phyloP scores from a whole-genome alignment of 176 grass and related monocot genomes.

The Hyparrhenia diplandra region DNA sequence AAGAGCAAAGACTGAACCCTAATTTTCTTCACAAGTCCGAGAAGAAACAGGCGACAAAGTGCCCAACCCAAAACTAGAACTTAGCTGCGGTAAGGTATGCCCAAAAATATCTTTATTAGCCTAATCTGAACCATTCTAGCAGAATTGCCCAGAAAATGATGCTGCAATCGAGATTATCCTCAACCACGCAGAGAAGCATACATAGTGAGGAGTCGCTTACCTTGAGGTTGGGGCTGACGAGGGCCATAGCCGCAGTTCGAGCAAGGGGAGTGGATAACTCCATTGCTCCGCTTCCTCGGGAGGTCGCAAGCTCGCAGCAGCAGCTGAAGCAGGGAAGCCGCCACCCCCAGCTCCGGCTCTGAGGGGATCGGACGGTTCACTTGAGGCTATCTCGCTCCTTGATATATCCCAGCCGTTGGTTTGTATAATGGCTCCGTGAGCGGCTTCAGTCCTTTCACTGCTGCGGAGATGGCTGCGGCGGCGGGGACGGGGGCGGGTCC shows the following conservation, averaged over 20 bases:
- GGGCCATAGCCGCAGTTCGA: background rate
- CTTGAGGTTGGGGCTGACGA: background rate
- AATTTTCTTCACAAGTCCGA: background rate
- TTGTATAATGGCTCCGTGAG: background rate
- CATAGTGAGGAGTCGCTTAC: background rate
- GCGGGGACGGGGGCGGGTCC: background rate
- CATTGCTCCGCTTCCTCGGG: constrained; percentile 3
- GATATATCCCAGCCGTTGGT: background rate
- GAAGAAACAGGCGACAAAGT: background rate
- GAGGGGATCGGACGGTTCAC: constrained; percentile 1
- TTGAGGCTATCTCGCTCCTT: background rate
- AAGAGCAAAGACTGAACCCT: background rate
- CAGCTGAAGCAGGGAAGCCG: background rate
- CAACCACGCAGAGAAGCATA: background rate
- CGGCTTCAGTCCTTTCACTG: background rate
- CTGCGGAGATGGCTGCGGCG: constrained; percentile 16
- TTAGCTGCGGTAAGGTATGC: background rate
- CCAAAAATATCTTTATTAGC: background rate
- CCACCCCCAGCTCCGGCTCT: background rate
- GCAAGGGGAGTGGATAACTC: constrained; percentile 28
- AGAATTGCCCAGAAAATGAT: background rate
- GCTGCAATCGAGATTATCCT: background rate
- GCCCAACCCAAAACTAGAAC: background rate
- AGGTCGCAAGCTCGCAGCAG: background rate
- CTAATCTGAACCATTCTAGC: background rate